phyloP scores from a whole-genome alignment of 441 rosid species.

The Gossypium davidsonii region DNA sequence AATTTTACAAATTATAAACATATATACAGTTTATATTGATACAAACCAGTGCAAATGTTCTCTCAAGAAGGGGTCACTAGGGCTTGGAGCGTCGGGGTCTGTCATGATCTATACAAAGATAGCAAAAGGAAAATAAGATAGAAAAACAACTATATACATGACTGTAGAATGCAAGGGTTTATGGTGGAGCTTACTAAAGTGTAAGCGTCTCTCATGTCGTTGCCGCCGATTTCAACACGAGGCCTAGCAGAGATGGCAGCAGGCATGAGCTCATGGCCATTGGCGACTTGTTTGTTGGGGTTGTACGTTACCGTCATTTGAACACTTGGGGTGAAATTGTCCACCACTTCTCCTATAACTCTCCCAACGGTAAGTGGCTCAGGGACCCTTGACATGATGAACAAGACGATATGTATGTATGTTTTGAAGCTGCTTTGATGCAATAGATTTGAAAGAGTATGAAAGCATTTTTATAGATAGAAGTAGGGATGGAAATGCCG shows the following conservation, averaged over 20 bases:
- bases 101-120: slow-evolving; percentile 40
- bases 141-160: neutral
- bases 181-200: slow-evolving; percentile 37
- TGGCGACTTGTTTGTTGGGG: slow-evolving; percentile 46
- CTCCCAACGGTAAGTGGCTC: slow-evolving; percentile 56
- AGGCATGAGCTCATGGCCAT: slow-evolving; percentile 56
- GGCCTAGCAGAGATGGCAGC: slow-evolving; percentile 36
- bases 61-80: slow-evolving; percentile 53
- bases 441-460: neutral
- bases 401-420: neutral
- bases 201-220: slow-evolving; percentile 56
- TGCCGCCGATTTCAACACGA: slow-evolving; percentile 52
- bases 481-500: neutral
- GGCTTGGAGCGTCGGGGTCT: slow-evolving; percentile 77
- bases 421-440: neutral
- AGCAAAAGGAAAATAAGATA: neutral
- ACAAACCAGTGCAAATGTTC: slow-evolving; percentile 63
- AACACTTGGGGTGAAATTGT: slow-evolving; percentile 44
- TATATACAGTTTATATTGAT: neutral
- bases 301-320: slow-evolving; percentile 40
- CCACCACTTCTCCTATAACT: slow-evolving; percentile 66
- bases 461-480: slow-evolving; percentile 28
- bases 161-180: neutral
- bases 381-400: slow-evolving; percentile 38
- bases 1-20: neutral